Evolutionary conservation across 805 yeast genomes (phyloP).

Genomic region (Lipomyces yamadae): DNA sequence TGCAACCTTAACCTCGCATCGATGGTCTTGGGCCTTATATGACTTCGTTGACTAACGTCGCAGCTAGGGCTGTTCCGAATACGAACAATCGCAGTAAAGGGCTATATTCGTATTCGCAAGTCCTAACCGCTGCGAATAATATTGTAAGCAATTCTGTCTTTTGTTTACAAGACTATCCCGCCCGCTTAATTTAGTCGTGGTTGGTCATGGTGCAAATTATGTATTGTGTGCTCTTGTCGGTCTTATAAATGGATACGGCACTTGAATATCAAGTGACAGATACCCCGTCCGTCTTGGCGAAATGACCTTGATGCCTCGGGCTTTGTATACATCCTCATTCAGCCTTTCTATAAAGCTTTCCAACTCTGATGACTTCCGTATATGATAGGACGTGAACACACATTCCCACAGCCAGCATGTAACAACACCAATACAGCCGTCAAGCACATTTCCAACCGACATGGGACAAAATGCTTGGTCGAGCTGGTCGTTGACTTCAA

Average conservation of each 20-base stretch:
- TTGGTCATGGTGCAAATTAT: neutral
- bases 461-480: slow-evolving; percentile 12
- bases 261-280: slow-evolving; percentile 18
- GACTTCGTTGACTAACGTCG: too few species aligned
- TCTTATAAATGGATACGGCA: slow-evolving; percentile 16
- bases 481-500: slow-evolving; percentile 14
- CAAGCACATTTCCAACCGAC: slow-evolving; percentile 14
- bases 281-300: slow-evolving; percentile 14
- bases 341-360: slow-evolving; percentile 11
- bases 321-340: slow-evolving; percentile 7
- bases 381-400: slow-evolving; percentile 10
- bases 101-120: too few species aligned
- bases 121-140: too few species aligned
- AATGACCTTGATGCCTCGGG: slow-evolving; percentile 15
- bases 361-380: slow-evolving; percentile 9
- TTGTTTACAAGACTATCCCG: too few species aligned
- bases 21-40: too few species aligned
- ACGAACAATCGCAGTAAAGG: too few species aligned
- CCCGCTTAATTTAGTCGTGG: too few species aligned
- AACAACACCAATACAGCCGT: slow-evolving; percentile 8
- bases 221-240: neutral
- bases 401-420: slow-evolving; percentile 16
- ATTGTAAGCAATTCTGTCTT: too few species aligned
- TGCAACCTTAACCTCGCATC: too few species aligned
- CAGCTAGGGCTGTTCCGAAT: too few species aligned